Evolutionary conservation across 2,329 filamentous ascomycete species (phyloP).

Genomic region (Trichoderma semiorbis): DNA sequence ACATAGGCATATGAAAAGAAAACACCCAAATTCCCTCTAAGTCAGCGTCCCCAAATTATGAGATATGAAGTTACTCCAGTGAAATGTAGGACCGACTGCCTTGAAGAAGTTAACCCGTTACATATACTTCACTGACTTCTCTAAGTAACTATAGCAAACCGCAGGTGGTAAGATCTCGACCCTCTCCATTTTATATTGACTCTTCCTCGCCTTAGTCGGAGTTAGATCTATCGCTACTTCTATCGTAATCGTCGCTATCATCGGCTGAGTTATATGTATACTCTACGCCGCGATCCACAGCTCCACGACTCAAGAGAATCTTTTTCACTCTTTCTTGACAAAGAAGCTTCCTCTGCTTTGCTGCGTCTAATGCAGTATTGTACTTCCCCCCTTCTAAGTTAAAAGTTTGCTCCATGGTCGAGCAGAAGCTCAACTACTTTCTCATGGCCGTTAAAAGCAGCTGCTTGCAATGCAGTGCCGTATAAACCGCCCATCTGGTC

Average conservation of each 20-base stretch:
- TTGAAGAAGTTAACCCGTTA: neutral
- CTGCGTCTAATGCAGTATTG: neutral
- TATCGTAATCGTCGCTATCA: neutral
- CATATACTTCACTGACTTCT: neutral
- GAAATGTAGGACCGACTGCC: neutral
- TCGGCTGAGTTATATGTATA: neutral
- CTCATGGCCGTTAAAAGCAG: neutral
- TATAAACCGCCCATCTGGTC: neutral
- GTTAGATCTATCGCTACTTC: neutral
- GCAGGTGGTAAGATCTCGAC: neutral
- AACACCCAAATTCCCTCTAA: neutral
- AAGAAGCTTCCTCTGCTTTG: neutral
- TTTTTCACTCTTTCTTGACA: neutral
- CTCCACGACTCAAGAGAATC: neutral
- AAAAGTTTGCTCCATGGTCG: neutral
- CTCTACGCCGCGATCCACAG: neutral
- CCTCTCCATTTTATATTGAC: no score
- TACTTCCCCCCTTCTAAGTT: neutral
- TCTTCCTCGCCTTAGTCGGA: neutral
- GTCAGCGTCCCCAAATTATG: neutral
- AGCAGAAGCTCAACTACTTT: neutral
- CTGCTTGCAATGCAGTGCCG: neutral
- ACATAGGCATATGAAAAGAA: neutral
- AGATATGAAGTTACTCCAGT: neutral
- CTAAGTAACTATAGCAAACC: neutral